Percentiles rank a stretch among this genome's conserved stretches.
phyloP scores from a whole-genome alignment of 2,329 filamentous ascomycete species.

The Helicocarpus griseus region DNA sequence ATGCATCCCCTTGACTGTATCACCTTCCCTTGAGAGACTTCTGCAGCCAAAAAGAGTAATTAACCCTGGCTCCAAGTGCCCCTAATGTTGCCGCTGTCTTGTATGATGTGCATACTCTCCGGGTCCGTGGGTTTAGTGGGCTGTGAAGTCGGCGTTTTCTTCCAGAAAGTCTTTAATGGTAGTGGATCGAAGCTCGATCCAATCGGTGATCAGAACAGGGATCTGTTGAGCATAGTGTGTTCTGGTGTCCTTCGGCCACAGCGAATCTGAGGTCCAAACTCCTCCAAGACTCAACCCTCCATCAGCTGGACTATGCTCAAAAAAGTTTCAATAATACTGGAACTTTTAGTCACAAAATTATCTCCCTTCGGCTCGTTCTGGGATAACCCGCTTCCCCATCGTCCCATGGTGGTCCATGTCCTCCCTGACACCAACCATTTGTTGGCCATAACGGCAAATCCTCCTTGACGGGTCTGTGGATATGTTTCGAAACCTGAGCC shows the following conservation, averaged over 20 bases:
- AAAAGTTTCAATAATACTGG: conserved; percentile 1
- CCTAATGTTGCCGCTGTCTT: background rate
- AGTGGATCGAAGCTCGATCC: conserved; percentile 8
- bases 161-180: conserved; percentile 16
- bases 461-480: background rate
- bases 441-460: background rate
- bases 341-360: background rate
- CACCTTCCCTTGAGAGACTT: background rate
- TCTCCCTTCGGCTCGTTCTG: background rate
- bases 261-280: conserved; percentile 15
- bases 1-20: background rate
- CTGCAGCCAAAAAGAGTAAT: background rate
- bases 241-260: conserved; percentile 9
- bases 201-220: conserved; percentile 16
- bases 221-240: conserved; percentile 8
- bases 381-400: background rate
- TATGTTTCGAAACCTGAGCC: conserved; percentile 5
- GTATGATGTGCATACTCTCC: background rate
- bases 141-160: conserved; percentile 7
- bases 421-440: background rate
- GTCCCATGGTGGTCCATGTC: background rate
- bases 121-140: background rate
- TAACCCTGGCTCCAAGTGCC: background rate
- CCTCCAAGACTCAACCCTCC: conserved; percentile 16
- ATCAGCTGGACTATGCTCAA: conserved; percentile 13